A percentile compares a stretch with the other conserved stretches of the same genome.
Conservation (phyloP, 352 stramenopile genomes). For the Phytophthora agathidicida region DNA sequence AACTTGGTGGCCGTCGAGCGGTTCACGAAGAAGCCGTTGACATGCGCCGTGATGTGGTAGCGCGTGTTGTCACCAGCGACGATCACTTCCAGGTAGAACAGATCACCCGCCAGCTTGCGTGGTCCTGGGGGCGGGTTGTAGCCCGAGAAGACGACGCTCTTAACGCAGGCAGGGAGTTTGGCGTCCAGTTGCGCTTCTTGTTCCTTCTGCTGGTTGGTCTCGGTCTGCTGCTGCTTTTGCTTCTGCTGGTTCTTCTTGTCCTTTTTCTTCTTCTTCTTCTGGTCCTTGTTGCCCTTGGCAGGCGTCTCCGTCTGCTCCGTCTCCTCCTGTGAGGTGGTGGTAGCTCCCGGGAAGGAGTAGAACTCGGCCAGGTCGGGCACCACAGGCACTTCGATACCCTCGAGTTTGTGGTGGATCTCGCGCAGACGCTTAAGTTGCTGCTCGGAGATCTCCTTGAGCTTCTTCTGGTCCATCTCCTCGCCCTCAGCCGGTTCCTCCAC, state of each 20-base stretch:
- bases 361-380: constrained; percentile 67
- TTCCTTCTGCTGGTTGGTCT: constrained; percentile 38
- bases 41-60: constrained; percentile 89
- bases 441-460: constrained; percentile 76
- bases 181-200: constrained; percentile 48
- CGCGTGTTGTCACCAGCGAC: constrained; percentile 66
- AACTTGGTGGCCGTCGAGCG: constrained; percentile 77
- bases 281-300: constrained; percentile 41
- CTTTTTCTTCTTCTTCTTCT: constrained; percentile 47
- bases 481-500: constrained; percentile 19
- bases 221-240: constrained; percentile 25
- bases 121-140: constrained; percentile 95
- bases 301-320: constrained; percentile 27
- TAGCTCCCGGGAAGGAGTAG: constrained; percentile 52
- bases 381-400: constrained; percentile 76
- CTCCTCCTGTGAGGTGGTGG: constrained; percentile 5
- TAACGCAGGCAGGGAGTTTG: constrained; percentile 84
- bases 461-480: constrained; percentile 50
- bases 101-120: constrained; percentile 92
- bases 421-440: constrained; percentile 82
- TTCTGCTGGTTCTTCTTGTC: constrained; percentile 45
- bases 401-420: constrained; percentile 85
- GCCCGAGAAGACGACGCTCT: constrained; percentile 93
- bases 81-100: constrained; percentile 93
- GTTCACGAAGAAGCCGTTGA: constrained; percentile 96